Evolutionary conservation across 2,329 filamentous ascomycete genomes (phyloP), one percentile per base, ranked within the genome.

Genomic region (Aspergillus tubingensis): DNA sequence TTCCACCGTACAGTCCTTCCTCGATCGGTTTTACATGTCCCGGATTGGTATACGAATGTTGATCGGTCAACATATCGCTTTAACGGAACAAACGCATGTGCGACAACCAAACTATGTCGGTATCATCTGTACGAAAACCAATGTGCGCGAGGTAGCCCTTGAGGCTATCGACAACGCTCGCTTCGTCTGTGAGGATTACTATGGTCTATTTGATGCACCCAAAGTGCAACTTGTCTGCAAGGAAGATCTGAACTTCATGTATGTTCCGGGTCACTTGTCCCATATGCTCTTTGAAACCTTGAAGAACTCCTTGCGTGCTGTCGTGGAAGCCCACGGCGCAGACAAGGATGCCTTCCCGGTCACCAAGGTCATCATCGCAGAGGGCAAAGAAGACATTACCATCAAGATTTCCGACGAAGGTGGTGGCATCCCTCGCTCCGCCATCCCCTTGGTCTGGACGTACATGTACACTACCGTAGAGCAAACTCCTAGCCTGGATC

Each of bases 381-480:
- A 99, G 78, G 95, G 95, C 60, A 94, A 95, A 75, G 95, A 99
- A 79, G 95, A 99, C 72, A 99, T 99, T 71, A 99, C 95, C 5
- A 97, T 99, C 82, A 99, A 99, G 80, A 90, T 99, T 69, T 91
- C 90, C 4, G 95, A 99, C 75, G 95, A 99, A 79, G 95, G 95
- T 61, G 95, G 95, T 65, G 95, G 95, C 63, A 98, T 99, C 56
- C 92, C 95, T 0, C 84, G 95, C 70, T 96, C 91, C 70, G 87
- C 92, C 55, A 98, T 99, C 65, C 95, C 95, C 5, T 84, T 99
- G 13, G 95, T 98, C n/a, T 99, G 95, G 95, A 99, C 95, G 11
- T 99, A 99, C 77, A 99, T 98, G 95, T 99, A 99, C 77, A 99
- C 95, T 38, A 99, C 95, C 2, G 95, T 99, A 65, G 95, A 98